phyloP scores from a whole-genome alignment of 75 land plant species.

The Larix kaempferi region DNA sequence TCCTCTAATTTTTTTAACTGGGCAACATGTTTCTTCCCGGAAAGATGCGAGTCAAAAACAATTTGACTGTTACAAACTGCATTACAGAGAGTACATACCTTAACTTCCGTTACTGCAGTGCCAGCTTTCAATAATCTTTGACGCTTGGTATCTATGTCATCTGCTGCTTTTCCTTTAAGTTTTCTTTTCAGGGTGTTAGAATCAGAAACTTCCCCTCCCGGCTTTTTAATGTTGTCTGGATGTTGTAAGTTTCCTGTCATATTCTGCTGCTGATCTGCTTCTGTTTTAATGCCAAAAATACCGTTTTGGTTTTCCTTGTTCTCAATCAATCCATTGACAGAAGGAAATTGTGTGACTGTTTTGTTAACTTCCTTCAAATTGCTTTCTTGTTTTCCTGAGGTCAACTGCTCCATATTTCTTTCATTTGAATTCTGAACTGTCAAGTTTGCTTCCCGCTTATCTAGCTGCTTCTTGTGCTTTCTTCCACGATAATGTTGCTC shows the following conservation, averaged over 20 bases:
- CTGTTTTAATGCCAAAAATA: background rate
- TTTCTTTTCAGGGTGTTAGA: conserved; percentile 10
- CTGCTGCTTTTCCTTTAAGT: conserved; percentile 5
- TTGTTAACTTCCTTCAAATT: background rate
- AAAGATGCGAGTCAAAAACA: conserved; percentile 28
- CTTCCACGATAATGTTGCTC: conserved; percentile 28
- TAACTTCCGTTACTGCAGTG: conserved; percentile 21
- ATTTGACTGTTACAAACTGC: conserved; percentile 40
- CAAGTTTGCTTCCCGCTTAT: conserved; percentile 11
- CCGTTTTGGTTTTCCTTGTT: background rate
- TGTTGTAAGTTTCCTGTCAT: background rate
- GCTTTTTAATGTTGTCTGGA: background rate
- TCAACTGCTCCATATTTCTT: background rate
- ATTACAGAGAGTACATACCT: conserved; percentile 37
- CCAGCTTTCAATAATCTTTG: conserved; percentile 10
- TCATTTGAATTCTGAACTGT: background rate
- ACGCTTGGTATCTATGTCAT: conserved; percentile 2
- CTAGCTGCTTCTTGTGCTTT: conserved; percentile 42
- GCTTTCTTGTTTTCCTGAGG: background rate
- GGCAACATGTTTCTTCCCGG: conserved; percentile 43
- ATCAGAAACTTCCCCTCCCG: conserved; percentile 2
- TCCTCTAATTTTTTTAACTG: conserved; percentile 23
- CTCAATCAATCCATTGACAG: background rate
- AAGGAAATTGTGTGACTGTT: background rate
- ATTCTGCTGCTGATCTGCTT: background rate